These are phyloP conservation scores for Akanthomyces uredinophilus DNA, from an alignment of 2,329 filamentous ascomycete species.

Conservation along the genomic window DNA sequence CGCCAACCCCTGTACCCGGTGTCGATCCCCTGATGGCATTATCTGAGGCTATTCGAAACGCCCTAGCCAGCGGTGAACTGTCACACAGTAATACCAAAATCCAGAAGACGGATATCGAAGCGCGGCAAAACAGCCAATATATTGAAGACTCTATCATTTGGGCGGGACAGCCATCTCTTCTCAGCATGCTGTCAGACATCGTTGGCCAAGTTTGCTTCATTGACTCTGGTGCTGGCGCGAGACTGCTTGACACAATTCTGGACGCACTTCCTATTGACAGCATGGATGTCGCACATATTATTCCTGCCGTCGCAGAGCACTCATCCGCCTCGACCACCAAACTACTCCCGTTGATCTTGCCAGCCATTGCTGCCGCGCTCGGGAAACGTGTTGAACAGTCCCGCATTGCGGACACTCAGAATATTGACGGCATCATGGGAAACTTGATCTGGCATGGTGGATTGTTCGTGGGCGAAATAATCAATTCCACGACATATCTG, in stretches of 20 bases:
- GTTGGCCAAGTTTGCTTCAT: conserved; percentile 18
- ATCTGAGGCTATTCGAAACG: conserved; percentile 2
- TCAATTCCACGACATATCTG: conserved; percentile 9
- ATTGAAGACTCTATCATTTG: not conserved
- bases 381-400: conserved; percentile 13
- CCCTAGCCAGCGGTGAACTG: not conserved
- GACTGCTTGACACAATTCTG: conserved; percentile 21
- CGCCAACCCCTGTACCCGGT: not conserved
- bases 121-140: not conserved
- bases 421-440: conserved; percentile 15
- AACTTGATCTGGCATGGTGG: conserved; percentile 19
- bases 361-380: conserved; percentile 20
- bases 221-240: conserved; percentile 19
- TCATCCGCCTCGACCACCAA: conserved; percentile 14
- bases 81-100: not conserved
- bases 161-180: conserved; percentile 14
- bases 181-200: conserved; percentile 18
- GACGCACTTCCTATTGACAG: conserved; percentile 18
- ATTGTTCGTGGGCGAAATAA: conserved; percentile 20
- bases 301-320: conserved; percentile 18
- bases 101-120: not conserved
- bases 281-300: conserved; percentile 15
- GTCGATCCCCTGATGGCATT: not conserved
- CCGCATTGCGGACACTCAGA: not conserved
- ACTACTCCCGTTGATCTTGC: conserved; percentile 21